Percentiles rank a stretch among this genome's conserved stretches.
phyloP scores from a whole-genome alignment of 164 flowering plant species.

The Aristolochia californica region DNA sequence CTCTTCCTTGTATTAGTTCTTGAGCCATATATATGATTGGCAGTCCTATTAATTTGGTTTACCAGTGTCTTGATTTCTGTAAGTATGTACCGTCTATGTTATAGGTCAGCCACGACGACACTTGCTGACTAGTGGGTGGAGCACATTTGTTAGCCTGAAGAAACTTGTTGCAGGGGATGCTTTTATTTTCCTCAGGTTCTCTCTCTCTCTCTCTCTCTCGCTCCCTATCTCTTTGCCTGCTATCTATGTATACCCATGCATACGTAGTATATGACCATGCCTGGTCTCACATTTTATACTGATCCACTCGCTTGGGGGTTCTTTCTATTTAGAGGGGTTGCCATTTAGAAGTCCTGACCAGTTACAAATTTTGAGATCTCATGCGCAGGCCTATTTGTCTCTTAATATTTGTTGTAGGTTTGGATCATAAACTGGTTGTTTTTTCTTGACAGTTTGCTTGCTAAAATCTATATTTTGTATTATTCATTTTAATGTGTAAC shows the following conservation, averaged over 20 bases:
- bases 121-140: constrained; percentile 64
- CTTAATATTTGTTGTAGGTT: no score
- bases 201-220: constrained; percentile 1
- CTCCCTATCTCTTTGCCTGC: background rate
- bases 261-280: background rate
- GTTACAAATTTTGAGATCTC: no score
- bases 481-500: background rate
- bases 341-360: no score
- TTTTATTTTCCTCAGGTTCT: constrained; percentile 37
- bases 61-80: background rate
- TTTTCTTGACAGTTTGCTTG: no score
- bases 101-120: constrained; percentile 64
- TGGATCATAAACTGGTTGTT: no score
- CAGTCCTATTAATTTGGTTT: background rate
- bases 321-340: no score
- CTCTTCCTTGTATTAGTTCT: background rate
- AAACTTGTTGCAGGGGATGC: constrained; percentile 49
- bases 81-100: background rate
- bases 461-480: no score
- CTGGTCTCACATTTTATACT: background rate
- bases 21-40: no score
- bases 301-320: no score
- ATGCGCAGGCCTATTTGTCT: no score
- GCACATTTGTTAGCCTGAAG: constrained; percentile 42
- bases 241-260: background rate